Percentiles rank a stretch among this genome's conserved stretches.
Evolutionary conservation across 129 eudicot genomes (phyloP).

Genomic region (Logfia minima): DNA sequence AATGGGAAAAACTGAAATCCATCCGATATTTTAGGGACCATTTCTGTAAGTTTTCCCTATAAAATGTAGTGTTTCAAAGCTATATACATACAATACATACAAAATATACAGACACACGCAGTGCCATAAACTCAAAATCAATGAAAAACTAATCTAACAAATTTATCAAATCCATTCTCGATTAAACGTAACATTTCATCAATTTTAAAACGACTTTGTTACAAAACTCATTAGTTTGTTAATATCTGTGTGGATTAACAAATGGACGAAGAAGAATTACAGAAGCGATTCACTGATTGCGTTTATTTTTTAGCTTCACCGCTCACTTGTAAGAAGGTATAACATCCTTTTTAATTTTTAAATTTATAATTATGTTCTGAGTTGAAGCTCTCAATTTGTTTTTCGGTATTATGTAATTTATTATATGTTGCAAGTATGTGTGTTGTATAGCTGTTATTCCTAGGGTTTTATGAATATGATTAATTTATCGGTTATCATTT

Average conservation of each 20-base stretch:
- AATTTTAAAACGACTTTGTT: neutral
- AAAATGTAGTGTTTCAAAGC: neutral
- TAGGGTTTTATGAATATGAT: slow-evolving; percentile 27
- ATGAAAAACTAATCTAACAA: slow-evolving; percentile 26
- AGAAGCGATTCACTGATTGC: slow-evolving; percentile 65
- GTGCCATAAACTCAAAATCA: slow-evolving; percentile 24
- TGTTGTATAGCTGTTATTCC: neutral
- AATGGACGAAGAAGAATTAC: slow-evolving; percentile 48
- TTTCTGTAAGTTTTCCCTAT: neutral
- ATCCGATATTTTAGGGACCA: neutral
- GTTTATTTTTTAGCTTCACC: slow-evolving; percentile 79
- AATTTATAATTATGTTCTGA: neutral
- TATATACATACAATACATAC: neutral
- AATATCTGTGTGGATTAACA: neutral
- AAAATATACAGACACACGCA: neutral
- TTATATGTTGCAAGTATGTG: neutral
- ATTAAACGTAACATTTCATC: slow-evolving; percentile 8
- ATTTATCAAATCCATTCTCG: slow-evolving; percentile 8
- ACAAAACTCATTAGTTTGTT: slow-evolving; percentile 16
- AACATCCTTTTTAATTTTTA: neutral
- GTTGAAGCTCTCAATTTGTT: neutral
- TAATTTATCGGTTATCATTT: neutral
- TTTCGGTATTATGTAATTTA: neutral
- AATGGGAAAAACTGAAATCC: neutral
- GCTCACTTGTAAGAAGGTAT: slow-evolving; percentile 81